phyloP scores from a whole-genome alignment of 345 rosid species.

The Nephelium lappaceum region DNA sequence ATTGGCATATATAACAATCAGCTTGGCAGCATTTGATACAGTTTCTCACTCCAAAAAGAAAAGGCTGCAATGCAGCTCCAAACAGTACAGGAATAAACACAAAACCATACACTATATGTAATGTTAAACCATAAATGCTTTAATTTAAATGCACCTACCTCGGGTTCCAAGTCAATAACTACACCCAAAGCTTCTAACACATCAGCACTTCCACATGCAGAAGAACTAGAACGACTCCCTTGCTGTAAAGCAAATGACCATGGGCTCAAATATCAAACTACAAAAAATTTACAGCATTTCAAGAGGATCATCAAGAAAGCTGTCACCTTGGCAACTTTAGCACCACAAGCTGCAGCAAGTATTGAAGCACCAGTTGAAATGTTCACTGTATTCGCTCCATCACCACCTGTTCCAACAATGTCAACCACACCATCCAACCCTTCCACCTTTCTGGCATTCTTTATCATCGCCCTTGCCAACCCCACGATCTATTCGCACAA shows the following conservation, averaged over 20 bases:
- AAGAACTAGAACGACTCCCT: constrained; percentile 96
- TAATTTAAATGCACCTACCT: constrained; percentile 41
- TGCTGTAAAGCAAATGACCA: constrained; percentile 51
- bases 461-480: constrained; percentile 84
- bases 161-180: constrained; percentile 73
- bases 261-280: not conserved
- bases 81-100: not conserved
- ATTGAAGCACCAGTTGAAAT: constrained; percentile 94
- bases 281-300: not conserved
- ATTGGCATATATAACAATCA: not conserved
- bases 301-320: not conserved
- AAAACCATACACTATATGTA: not conserved
- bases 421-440: constrained; percentile 77
- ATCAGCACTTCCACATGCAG: constrained; percentile 99
- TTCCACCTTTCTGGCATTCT: constrained; percentile 74
- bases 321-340: constrained; percentile 89
- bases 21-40: not conserved
- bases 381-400: constrained; percentile 94
- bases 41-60: not conserved
- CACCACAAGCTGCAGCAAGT: constrained; percentile 95
- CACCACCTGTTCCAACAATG: constrained; percentile 95
- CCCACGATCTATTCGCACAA: constrained; percentile 64
- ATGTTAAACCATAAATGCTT: not conserved
- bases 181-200: constrained; percentile 85
- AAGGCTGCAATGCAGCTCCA: not conserved